phyloP scores from a whole-genome alignment of 371 early-diverging fungal species.

The Mortierella sp. region DNA sequence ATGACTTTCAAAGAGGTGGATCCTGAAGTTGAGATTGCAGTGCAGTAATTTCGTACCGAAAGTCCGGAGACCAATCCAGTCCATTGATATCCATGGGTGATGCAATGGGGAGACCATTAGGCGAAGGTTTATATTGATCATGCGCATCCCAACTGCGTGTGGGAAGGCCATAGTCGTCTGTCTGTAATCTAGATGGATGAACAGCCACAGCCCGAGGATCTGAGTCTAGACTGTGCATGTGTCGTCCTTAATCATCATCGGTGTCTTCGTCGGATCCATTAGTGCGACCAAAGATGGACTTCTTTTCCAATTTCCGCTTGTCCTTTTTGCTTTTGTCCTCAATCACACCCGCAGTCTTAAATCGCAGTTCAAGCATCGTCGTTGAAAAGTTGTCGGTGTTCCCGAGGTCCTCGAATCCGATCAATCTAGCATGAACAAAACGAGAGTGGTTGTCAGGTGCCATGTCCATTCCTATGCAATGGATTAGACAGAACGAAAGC shows the following conservation, averaged over 20 bases:
- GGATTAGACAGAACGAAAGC: not conserved
- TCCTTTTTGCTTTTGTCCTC: slow-evolving; percentile 47
- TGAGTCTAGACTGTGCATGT: not conserved
- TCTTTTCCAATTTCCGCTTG: slow-evolving; percentile 25
- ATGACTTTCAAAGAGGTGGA: too few species aligned
- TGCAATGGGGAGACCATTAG: too few species aligned
- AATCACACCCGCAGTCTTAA: slow-evolving; percentile 57
- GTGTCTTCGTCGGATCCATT: slow-evolving; percentile 50
- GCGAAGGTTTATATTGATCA: too few species aligned
- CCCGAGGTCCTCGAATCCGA: slow-evolving; percentile 96
- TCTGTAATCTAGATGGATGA: not conserved
- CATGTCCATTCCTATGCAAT: slow-evolving; percentile 16
- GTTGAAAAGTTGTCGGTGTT: slow-evolving; percentile 89
- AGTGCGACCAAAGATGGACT: slow-evolving; percentile 47
- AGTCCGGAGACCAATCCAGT: too few species aligned
- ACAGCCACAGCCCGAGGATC: not conserved
- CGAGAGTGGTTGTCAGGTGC: slow-evolving; percentile 1
- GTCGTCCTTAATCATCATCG: slow-evolving; percentile 27
- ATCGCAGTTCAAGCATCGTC: slow-evolving; percentile 77
- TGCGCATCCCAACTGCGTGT: too few species aligned
- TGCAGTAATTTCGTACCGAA: too few species aligned
- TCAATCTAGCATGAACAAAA: slow-evolving; percentile 63
- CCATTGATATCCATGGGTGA: too few species aligned
- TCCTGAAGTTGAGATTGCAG: too few species aligned
- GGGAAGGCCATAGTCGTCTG: too few species aligned